Conservation (phyloP, 306 rosid genomes). For the Gleditsia sinensis region DNA sequence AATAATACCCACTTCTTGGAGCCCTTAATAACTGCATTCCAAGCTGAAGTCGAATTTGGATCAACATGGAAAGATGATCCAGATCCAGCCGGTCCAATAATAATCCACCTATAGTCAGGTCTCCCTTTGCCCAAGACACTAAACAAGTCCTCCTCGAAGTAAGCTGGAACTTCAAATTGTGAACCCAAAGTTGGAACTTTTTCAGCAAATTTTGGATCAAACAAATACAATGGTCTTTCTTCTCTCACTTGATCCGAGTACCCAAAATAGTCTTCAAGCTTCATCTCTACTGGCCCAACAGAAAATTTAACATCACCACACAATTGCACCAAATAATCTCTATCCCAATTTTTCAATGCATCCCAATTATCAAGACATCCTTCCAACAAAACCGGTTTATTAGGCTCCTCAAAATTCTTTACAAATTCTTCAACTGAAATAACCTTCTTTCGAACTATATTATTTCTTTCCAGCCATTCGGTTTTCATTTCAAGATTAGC, state of each 20-base stretch:
- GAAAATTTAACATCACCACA: constrained; percentile 74
- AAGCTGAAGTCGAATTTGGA: constrained; percentile 95
- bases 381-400: constrained; percentile 82
- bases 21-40: constrained; percentile 95
- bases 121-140: constrained; percentile 73
- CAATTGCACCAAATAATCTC: constrained; percentile 66
- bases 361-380: constrained; percentile 88
- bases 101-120: constrained; percentile 89
- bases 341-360: constrained; percentile 80
- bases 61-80: constrained; percentile 95
- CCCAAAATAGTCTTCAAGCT: constrained; percentile 70
- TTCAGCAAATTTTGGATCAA: constrained; percentile 87
- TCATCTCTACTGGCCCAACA: constrained; percentile 84
- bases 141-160: constrained; percentile 86
- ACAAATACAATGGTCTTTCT: constrained; percentile 85
- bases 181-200: constrained; percentile 74
- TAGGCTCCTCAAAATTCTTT: constrained; percentile 68
- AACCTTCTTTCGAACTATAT: constrained; percentile 63
- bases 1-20: constrained; percentile 95
- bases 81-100: constrained; percentile 87
- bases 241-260: constrained; percentile 79
- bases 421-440: constrained; percentile 87
- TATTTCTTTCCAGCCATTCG: constrained; percentile 88
- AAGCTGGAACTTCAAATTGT: constrained; percentile 72
- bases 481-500: constrained; percentile 95